Evolutionary conservation across 495 filamentous ascomycete genomes (phyloP).

Genomic region (Penicillium desertorum): DNA sequence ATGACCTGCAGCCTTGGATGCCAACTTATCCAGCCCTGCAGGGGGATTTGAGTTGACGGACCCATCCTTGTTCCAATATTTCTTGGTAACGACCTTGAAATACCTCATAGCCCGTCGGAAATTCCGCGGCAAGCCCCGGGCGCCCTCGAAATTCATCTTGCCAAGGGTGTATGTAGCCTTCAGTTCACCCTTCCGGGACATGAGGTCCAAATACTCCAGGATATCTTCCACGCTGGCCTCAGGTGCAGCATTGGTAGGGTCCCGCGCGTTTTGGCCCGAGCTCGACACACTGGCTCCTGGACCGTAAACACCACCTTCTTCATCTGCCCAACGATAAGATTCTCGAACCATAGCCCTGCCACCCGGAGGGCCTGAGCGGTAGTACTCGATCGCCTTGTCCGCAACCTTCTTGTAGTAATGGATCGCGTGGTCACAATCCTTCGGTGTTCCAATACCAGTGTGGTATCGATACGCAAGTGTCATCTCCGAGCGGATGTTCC

Average conservation of each 20-base stretch:
- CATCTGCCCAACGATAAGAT: conserved; percentile 77
- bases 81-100: conserved; percentile 76
- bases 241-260: conserved; percentile 66
- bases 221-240: conserved; percentile 89
- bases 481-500: conserved; percentile 89
- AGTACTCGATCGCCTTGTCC: conserved; percentile 86
- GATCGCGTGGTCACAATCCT: conserved; percentile 81
- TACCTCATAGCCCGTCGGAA: conserved; percentile 73
- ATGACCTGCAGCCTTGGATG: conserved; percentile 86
- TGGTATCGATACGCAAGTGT: conserved; percentile 85
- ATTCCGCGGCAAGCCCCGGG: conserved; percentile 70
- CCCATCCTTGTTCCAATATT: conserved; percentile 84
- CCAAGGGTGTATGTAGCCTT: conserved; percentile 89
- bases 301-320: conserved; percentile 89
- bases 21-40: conserved; percentile 71
- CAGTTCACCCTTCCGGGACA: conserved; percentile 90
- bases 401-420: conserved; percentile 91
- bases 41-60: conserved; percentile 54
- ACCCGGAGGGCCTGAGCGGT: conserved; percentile 85
- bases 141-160: conserved; percentile 87
- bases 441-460: conserved; percentile 77
- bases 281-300: conserved; percentile 91
- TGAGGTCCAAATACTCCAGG: conserved; percentile 88
- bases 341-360: conserved; percentile 74
- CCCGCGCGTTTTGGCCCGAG: conserved; percentile 79